A percentile compares a stretch with the other conserved stretches of the same genome.
Evolutionary conservation across 2,329 filamentous ascomycete genomes (phyloP).

Genomic region (Fusarium odoratissimum): DNA sequence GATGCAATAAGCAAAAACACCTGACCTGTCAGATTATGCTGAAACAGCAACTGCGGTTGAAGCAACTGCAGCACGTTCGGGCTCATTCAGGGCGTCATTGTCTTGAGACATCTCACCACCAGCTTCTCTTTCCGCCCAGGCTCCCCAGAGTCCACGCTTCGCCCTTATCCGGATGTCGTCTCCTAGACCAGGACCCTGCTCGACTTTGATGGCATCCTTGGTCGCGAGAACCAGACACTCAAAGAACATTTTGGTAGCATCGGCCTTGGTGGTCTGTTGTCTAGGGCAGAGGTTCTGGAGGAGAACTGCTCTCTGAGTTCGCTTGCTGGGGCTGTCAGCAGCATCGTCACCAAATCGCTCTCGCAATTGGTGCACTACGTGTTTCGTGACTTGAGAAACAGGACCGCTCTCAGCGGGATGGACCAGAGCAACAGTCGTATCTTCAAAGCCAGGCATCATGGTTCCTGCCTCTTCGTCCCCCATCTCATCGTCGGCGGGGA

Average conservation of each 20-base stretch:
- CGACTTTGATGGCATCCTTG: slow-evolving; percentile 97
- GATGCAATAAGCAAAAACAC: slow-evolving; percentile 31
- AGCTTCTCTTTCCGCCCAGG: slow-evolving; percentile 87
- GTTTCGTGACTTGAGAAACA: slow-evolving; percentile 91
- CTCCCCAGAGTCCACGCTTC: slow-evolving; percentile 96
- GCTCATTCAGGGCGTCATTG: slow-evolving; percentile 52
- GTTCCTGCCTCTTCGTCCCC: slow-evolving; percentile 56
- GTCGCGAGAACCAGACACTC: slow-evolving; percentile 95
- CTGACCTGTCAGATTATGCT: slow-evolving; percentile 45
- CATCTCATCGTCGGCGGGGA: slow-evolving; percentile 67
- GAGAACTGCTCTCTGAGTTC: slow-evolving; percentile 80
- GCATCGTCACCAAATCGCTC: slow-evolving; percentile 84
- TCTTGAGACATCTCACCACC: slow-evolving; percentile 70
- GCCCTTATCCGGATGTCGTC: slow-evolving; percentile 85
- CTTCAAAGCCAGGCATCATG: slow-evolving; percentile 76
- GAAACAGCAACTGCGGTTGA: slow-evolving; percentile 53
- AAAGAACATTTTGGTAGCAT: slow-evolving; percentile 99
- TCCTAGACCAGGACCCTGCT: slow-evolving; percentile 82
- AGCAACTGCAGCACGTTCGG: slow-evolving; percentile 50
- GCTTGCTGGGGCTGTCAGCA: slow-evolving; percentile 75
- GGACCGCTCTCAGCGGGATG: slow-evolving; percentile 87
- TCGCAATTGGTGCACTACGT: slow-evolving; percentile 93
- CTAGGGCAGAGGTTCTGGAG: slow-evolving; percentile 95
- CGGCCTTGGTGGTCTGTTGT: slow-evolving; percentile 80
- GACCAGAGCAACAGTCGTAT: slow-evolving; percentile 78